Base-by-base conservation (phyloP, 2,329 filamentous ascomycete species). In the Alternaria viburni region DNA sequence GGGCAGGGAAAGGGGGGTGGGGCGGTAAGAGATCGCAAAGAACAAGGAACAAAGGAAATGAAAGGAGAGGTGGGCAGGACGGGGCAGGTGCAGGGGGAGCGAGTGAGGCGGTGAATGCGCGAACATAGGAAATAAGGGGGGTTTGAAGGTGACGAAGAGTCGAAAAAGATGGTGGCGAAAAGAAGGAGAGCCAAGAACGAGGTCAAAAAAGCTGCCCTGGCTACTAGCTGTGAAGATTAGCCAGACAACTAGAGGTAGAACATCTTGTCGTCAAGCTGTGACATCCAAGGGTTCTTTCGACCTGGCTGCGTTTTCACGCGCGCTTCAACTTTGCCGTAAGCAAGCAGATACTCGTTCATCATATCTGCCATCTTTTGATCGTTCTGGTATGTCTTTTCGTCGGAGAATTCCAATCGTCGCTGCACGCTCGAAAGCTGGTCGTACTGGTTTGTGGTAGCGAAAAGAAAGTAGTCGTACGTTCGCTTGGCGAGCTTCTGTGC, bases 261-360 rank as follows among this genome's bases (percentile, higher is more conserved):
- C 59, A 62, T 62, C 36, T 50, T 54, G 10, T 54, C 59, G 19
- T 62, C 54, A 21, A 62, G 21, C n/a, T 41, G 6, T 23, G 30
- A 7, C n/a, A 41, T 12, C 50, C 58, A 61, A 52, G 43, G 58
- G 23, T 55, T 55, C 25, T 19, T 54, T 12, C 51, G 41, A 8
- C 32, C 17, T 11, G 41, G 26, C 23, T 41, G 13, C 2, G 32
- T 1, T 21, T 10, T 11, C n/a, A 1, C 41, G 13, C 11, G 9
- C n/a, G 26, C 46, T n/a, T 26, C 4, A 3, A 43, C 23, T n/a
- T 3, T 12, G 7, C 32, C 51, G 41, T 54, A 54, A 17, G 5
- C 21, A 12, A 60, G 25, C 17, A 54, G 17, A 41, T 60, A 44
- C 23, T 47, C 43, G 32, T 60, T 60, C 49, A 60, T 51, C 36